A percentile compares a stretch with the other conserved stretches of the same genome.
phyloP scores from a whole-genome alignment of 306 rosid genomes.

The Lablab purpureus region DNA sequence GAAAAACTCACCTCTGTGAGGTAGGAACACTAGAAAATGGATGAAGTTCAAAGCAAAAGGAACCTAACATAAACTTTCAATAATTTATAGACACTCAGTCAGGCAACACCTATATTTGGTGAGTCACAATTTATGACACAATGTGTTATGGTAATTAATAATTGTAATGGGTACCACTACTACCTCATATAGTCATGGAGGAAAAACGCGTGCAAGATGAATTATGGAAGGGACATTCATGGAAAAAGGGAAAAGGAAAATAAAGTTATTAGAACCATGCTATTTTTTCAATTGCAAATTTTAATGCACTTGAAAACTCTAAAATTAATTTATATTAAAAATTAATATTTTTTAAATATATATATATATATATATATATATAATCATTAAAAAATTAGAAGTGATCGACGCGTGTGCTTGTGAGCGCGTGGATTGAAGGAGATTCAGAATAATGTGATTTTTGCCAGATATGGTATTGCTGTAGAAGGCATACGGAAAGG shows the following conservation, averaged over 20 bases:
- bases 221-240: background rate
- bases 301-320: too few relatives aligned
- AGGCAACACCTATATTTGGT: background rate
- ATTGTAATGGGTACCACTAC: background rate
- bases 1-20: background rate
- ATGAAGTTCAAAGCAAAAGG: background rate
- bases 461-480: too few relatives aligned
- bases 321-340: too few relatives aligned
- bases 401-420: too few relatives aligned
- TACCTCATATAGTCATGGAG: background rate
- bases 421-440: too few relatives aligned
- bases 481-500: background rate
- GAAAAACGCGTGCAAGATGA: background rate
- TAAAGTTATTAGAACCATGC: background rate
- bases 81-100: background rate
- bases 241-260: too few relatives aligned
- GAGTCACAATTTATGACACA: background rate
- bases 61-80: constrained; percentile 10
- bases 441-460: too few relatives aligned
- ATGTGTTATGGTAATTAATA: background rate
- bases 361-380: too few relatives aligned
- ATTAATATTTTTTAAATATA: too few relatives aligned
- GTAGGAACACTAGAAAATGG: constrained; percentile 2
- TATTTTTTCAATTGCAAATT: background rate
- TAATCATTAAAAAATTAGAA: too few relatives aligned